These are phyloP conservation scores for Ceratocystis alfenasii DNA, from an alignment of 2,329 filamentous ascomycete genomes.

Conservation along the genomic window DNA sequence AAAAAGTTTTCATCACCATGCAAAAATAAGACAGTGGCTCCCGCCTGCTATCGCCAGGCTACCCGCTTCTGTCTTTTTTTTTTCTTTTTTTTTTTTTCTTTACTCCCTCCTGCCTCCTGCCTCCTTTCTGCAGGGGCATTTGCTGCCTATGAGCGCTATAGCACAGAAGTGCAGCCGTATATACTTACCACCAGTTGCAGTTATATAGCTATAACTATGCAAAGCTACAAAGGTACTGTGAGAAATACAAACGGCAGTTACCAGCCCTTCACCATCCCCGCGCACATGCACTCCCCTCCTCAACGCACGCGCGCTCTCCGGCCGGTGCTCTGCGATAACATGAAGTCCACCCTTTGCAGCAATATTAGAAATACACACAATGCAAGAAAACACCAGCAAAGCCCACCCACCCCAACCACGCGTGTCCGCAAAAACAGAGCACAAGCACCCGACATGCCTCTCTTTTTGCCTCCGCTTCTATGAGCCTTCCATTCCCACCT, in stretches of 20 bases:
- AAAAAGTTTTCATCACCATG: neutral
- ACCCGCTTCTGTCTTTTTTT: neutral
- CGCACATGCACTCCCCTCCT: neutral
- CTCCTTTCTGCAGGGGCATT: neutral
- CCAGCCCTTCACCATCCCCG: neutral
- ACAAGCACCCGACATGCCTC: neutral
- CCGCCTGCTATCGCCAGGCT: too few relatives aligned
- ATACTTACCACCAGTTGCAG: neutral
- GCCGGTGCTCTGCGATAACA: neutral
- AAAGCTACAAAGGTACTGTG: neutral
- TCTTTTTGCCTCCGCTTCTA: neutral
- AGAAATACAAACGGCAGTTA: neutral
- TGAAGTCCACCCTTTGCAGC: neutral
- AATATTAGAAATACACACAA: neutral
- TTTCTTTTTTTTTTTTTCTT: neutral
- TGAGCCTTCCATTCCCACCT: neutral
- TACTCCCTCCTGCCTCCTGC: neutral
- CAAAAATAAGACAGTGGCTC: too few relatives aligned
- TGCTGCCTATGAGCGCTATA: too few relatives aligned
- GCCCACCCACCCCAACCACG: neutral
- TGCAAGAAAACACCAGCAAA: neutral
- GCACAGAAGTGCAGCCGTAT: neutral
- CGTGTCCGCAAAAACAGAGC: neutral
- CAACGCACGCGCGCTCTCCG: neutral
- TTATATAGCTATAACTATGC: neutral